Conservation (phyloP, 106 monocot species). For the Platanthera zijinensis region DNA sequence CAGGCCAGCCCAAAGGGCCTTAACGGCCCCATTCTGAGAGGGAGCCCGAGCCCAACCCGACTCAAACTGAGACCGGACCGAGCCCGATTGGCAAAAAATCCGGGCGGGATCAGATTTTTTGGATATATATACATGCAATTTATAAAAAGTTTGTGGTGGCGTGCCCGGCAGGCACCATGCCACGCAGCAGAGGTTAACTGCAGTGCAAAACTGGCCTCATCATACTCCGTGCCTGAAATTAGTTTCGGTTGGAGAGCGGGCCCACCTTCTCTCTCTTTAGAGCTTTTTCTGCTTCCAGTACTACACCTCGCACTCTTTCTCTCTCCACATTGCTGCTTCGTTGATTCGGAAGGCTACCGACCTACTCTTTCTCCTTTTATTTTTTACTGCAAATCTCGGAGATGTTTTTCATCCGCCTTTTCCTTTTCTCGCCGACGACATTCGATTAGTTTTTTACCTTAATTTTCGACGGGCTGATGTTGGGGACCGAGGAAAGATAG, state of each 20-base stretch:
- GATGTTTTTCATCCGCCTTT: neutral
- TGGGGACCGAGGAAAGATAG: neutral
- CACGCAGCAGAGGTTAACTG: too few relatives aligned
- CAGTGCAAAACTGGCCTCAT: too few relatives aligned
- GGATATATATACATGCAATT: too few relatives aligned
- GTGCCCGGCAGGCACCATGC: too few relatives aligned
- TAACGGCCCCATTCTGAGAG: too few relatives aligned
- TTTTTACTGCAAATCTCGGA: neutral
- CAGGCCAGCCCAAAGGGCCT: too few relatives aligned
- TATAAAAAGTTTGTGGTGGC: too few relatives aligned
- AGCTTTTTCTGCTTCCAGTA: neutral
- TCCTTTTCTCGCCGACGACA: neutral
- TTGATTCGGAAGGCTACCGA: neutral
- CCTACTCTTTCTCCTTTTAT: neutral
- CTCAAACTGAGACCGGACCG: too few relatives aligned
- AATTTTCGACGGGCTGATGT: neutral
- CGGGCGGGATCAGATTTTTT: too few relatives aligned
- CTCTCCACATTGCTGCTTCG: neutral
- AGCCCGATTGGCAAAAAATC: too few relatives aligned
- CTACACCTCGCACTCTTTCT: neutral
- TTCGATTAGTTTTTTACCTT: neutral
- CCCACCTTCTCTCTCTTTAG: neutral
- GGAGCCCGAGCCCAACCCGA: too few relatives aligned
- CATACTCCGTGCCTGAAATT: neutral
- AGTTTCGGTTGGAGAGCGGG: neutral